A percentile compares a stretch with the other conserved stretches of the same genome.
These are phyloP conservation scores for Mortierella sp. DNA, from an alignment of 371 early-diverging fungal genomes.

Conservation along the genomic window DNA sequence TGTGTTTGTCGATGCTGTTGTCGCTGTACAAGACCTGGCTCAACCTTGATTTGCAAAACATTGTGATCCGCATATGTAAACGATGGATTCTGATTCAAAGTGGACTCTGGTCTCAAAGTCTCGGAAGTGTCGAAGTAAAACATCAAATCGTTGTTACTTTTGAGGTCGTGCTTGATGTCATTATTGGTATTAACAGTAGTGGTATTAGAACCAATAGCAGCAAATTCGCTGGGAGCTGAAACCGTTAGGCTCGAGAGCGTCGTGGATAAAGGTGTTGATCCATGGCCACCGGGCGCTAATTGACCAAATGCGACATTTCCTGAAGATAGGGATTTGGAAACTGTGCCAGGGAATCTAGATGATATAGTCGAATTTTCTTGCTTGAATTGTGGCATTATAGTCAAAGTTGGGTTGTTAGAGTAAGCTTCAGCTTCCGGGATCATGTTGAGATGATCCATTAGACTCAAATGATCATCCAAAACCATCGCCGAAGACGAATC, in stretches of 20 bases:
- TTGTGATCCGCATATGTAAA: neutral
- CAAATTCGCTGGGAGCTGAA: too few species aligned
- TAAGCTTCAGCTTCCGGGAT: conserved; percentile 21
- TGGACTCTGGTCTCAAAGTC: neutral
- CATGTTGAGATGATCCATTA: conserved; percentile 38
- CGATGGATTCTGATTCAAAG: neutral
- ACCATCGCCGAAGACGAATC: conserved; percentile 30
- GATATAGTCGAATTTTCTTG: neutral
- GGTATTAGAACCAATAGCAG: too few species aligned
- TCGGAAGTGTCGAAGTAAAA: conserved; percentile 18
- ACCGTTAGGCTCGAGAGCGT: too few species aligned
- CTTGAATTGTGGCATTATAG: neutral
- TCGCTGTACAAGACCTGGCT: conserved; percentile 8
- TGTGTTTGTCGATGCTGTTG: conserved; percentile 9
- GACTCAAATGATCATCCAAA: conserved; percentile 31
- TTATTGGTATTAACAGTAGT: neutral
- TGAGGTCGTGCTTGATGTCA: neutral
- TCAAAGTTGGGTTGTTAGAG: neutral
- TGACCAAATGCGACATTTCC: too few species aligned
- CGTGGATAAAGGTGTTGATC: too few species aligned
- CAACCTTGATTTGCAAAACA: conserved; percentile 19
- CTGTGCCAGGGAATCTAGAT: neutral
- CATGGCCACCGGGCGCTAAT: too few species aligned
- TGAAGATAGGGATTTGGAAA: too few species aligned
- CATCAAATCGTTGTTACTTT: conserved; percentile 5